Base-by-base conservation (phyloP, 768 basidiomycete species). In the Lactarius akahatsu region DNA sequence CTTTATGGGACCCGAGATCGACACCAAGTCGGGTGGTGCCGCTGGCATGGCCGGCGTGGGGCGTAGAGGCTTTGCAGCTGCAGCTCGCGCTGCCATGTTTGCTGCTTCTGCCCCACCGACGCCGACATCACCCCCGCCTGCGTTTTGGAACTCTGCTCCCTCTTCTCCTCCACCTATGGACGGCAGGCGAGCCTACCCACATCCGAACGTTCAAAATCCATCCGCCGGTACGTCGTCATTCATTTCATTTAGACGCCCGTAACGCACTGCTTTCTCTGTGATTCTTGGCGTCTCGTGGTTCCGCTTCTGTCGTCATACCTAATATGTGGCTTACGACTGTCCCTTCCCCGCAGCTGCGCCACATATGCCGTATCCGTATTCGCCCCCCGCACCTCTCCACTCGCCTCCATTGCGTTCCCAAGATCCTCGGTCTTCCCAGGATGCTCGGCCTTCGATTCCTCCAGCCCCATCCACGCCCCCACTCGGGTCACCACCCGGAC, bases 31-130 rank as follows among this genome's bases (percentile, higher is more conserved):
- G 3, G 90, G 91, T 4, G 91, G 91, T 8, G 86, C 81, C 61
- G 91, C 90, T 10, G 90, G 91, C 0, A 95, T 96, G 94, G 94
- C 94, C 0, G 94, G 94, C 10, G 92, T 96, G 8, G 94, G 94
- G 9, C 80, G 94, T 66, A 79, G 93, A 70, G 94, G 91, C 0
- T 94, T 94, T 66, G 82, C 80, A 15, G 90, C 92, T 20, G 90
- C 85, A 11, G 86, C 88, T 61, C 85, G 86, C 54, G 87, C 87
- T 0, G 86, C 85, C 9, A 78, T 86, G 80, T 77, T 81, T 67
- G 64, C 78, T 40, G 20, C 74, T 60, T 45, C 60, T 59, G 62
- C 70, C 57, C 4, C 32, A 2, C n/a, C 52, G 38, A 58, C 43
- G 47, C 43, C 47, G 57, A 65, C 52, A 11, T 60, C 62, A 41